These are phyloP conservation scores for Capsicum rhomboideum DNA, from an alignment of 257 asterid genomes.

Conservation along the genomic window DNA sequence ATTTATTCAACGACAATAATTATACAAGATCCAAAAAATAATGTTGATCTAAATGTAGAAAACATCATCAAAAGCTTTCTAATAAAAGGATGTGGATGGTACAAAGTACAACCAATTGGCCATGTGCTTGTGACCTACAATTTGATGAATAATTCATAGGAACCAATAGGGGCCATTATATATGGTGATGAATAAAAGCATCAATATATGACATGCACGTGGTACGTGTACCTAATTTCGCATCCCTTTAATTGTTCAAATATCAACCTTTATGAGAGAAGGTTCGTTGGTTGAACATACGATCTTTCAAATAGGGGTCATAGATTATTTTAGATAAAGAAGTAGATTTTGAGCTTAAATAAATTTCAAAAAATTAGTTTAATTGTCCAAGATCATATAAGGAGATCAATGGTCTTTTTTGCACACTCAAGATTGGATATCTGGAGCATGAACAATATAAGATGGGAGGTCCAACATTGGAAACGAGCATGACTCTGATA, in stretches of 20 bases:
- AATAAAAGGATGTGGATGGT: neutral
- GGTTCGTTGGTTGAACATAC: too few species aligned
- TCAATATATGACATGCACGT: slow-evolving; percentile 20
- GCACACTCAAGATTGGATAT: too few species aligned
- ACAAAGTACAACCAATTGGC: slow-evolving; percentile 14
- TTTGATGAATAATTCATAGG: slow-evolving; percentile 12
- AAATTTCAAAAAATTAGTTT: too few species aligned
- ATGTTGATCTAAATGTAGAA: neutral
- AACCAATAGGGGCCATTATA: neutral
- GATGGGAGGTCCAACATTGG: too few species aligned
- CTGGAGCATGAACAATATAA: too few species aligned
- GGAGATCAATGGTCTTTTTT: too few species aligned
- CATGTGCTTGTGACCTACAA: slow-evolving; percentile 19
- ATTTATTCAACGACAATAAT: neutral
- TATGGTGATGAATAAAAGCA: neutral
- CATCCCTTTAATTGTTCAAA: neutral
- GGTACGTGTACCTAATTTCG: slow-evolving; percentile 42
- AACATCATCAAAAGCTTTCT: neutral
- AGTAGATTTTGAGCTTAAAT: too few species aligned
- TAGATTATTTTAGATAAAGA: too few species aligned
- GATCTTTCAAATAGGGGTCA: too few species aligned
- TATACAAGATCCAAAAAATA: neutral
- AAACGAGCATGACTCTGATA: too few species aligned
- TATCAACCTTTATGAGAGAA: too few species aligned
- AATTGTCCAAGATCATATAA: too few species aligned